phyloP scores from a whole-genome alignment of 2,329 filamentous ascomycete species.

The Teratosphaeria gauchensis region DNA sequence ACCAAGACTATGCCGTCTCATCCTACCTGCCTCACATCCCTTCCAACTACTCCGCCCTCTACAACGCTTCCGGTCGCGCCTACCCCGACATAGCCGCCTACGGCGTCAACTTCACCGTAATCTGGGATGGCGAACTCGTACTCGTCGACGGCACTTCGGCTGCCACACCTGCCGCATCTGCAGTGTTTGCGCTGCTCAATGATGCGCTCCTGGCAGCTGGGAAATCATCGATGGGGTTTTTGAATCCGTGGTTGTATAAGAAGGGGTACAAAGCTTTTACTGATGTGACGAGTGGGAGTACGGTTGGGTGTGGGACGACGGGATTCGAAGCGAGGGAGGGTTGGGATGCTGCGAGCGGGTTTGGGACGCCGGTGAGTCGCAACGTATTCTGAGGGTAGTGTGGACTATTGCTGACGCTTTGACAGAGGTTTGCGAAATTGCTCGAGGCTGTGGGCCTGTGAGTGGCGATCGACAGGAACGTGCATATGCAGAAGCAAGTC shows the following conservation, averaged over 20 bases:
- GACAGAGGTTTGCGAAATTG: not conserved
- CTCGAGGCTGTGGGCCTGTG: not conserved
- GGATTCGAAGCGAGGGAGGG: conserved; percentile 23
- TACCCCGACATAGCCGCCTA: conserved; percentile 41
- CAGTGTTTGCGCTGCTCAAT: conserved; percentile 48
- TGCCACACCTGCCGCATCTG: not conserved
- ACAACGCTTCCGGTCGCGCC: conserved; percentile 34
- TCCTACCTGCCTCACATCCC: conserved; percentile 33
- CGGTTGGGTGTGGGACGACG: conserved; percentile 16
- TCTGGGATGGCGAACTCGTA: conserved; percentile 13
- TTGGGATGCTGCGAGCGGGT: conserved; percentile 26
- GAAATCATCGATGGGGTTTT: conserved; percentile 44
- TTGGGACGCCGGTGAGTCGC: conserved; percentile 13
- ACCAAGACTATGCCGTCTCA: conserved; percentile 33
- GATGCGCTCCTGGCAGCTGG: conserved; percentile 47
- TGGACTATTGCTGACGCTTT: not conserved
- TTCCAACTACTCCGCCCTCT: conserved; percentile 30
- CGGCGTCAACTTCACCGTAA: conserved; percentile 40
- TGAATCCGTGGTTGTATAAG: conserved; percentile 52
- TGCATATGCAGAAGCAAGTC: not conserved
- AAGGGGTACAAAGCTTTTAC: conserved; percentile 39
- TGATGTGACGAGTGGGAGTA: conserved; percentile 34
- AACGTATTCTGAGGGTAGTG: not conserved
- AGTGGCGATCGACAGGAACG: not conserved
- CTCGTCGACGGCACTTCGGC: not conserved